These are phyloP conservation scores for Zizania latifolia DNA, from an alignment of 176 grass and related monocot genomes.

Conservation along the genomic window DNA sequence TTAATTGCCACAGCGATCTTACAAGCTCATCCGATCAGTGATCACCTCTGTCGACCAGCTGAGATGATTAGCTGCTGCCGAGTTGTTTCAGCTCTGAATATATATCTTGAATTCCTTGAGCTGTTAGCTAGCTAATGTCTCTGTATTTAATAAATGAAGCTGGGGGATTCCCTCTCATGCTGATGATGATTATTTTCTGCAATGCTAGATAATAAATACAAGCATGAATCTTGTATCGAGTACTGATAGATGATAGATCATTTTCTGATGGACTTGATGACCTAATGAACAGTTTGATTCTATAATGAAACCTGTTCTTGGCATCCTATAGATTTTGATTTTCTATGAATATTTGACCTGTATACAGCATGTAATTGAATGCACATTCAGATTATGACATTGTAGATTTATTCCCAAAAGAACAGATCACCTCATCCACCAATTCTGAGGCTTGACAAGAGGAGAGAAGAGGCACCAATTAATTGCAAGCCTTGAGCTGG, in stretches of 20 bases:
- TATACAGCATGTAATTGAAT: neutral
- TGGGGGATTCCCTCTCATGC: too few species aligned
- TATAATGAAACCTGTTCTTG: neutral
- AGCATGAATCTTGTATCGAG: neutral
- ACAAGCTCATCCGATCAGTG: slow-evolving; percentile 16
- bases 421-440: neutral
- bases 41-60: slow-evolving; percentile 8
- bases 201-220: slow-evolving; percentile 5
- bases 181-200: too few species aligned
- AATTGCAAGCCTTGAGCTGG: slow-evolving; percentile 7
- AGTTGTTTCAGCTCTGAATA: neutral
- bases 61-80: neutral
- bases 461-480: neutral
- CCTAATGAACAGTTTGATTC: neutral
- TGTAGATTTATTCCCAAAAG: neutral
- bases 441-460: neutral
- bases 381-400: neutral
- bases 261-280: slow-evolving; percentile 8
- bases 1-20: too few species aligned
- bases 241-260: neutral
- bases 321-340: neutral
- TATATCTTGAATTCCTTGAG: neutral
- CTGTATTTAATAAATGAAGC: neutral
- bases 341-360: neutral
- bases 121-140: neutral